phyloP scores from a whole-genome alignment of 257 asterid species.

The Leonotis leonurus region DNA sequence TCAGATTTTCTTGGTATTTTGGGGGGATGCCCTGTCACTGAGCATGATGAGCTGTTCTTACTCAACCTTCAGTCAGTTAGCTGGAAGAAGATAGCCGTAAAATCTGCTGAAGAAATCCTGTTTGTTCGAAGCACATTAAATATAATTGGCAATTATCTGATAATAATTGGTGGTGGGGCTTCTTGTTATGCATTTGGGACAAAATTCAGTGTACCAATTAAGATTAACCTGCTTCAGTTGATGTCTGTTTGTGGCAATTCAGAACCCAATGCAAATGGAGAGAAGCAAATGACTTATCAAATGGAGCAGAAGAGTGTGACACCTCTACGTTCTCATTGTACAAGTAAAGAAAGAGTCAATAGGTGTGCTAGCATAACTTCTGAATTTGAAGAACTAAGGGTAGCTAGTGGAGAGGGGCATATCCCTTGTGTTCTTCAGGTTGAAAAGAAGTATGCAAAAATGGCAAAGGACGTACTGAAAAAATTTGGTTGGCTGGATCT shows the following conservation, averaged over 20 bases:
- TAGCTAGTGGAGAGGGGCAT: constrained; percentile 18
- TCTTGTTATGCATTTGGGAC: constrained; percentile 98
- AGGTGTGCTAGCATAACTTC: constrained; percentile 25
- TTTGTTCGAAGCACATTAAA: constrained; percentile 80
- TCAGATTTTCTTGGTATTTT: constrained; percentile 60
- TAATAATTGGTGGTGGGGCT: constrained; percentile 91
- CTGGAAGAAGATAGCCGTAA: constrained; percentile 59
- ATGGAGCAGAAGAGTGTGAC: constrained; percentile 16
- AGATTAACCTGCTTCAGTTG: constrained; percentile 49
- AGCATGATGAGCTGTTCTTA: constrained; percentile 49
- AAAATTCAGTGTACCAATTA: constrained; percentile 77
- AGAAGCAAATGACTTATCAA: constrained; percentile 17
- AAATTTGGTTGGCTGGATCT: constrained; percentile 88
- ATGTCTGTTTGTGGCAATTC: constrained; percentile 26
- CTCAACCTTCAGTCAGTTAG: constrained; percentile 46
- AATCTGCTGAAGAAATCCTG: constrained; percentile 47
- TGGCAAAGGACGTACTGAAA: constrained; percentile 74
- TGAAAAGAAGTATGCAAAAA: constrained; percentile 61
- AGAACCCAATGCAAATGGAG: constrained; percentile 9
- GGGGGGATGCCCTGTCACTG: constrained; percentile 90
- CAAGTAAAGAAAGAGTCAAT: constrained; percentile 22
- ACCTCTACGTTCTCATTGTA: constrained; percentile 8
- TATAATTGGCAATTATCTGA: constrained; percentile 51
- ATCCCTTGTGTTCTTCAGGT: constrained; percentile 52
- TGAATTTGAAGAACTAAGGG: constrained; percentile 27